A percentile compares a stretch with the other conserved stretches of the same genome.
Evolutionary conservation across 2,329 filamentous ascomycete genomes (phyloP).

Genomic region (Didymosphaeria variabile): DNA sequence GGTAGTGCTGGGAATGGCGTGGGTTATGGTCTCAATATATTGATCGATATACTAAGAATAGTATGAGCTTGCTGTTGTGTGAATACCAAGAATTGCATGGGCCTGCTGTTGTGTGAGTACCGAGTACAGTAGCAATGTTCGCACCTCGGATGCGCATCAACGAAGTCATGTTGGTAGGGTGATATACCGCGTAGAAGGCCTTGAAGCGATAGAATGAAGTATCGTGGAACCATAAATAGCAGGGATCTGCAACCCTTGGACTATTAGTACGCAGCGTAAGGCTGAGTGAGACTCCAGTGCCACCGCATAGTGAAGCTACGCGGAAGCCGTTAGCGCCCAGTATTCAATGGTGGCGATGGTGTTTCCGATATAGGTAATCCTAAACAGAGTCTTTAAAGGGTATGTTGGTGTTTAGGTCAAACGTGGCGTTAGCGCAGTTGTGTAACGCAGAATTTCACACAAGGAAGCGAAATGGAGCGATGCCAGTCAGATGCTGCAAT

Average conservation of each 20-base stretch:
- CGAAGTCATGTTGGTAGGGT: not conserved
- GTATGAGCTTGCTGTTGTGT: not conserved
- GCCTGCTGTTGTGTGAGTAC: not conserved
- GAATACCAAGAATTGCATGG: not conserved
- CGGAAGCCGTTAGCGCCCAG: slow-evolving; percentile 30
- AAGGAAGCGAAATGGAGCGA: not conserved
- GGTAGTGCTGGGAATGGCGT: not conserved
- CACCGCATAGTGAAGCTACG: slow-evolving; percentile 19
- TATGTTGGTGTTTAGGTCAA: not conserved
- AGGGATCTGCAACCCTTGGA: not conserved
- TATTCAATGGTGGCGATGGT: slow-evolving; percentile 19
- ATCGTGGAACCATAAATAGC: slow-evolving; percentile 1
- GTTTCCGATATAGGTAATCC: slow-evolving; percentile 27
- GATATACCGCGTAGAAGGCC: not conserved
- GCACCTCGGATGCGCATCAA: not conserved
- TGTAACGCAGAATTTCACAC: not conserved
- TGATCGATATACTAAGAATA: slow-evolving; percentile 9
- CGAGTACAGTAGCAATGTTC: not conserved
- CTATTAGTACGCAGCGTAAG: slow-evolving; percentile 15
- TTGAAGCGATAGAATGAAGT: not conserved
- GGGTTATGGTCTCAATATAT: slow-evolving; percentile 2
- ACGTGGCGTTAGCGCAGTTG: not conserved
- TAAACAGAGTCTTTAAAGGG: not conserved
- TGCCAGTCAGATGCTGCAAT: not conserved
- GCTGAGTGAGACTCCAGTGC: slow-evolving; percentile 21